phyloP scores from a whole-genome alignment of 768 basidiomycete species.

The Suillus hirtellus region DNA sequence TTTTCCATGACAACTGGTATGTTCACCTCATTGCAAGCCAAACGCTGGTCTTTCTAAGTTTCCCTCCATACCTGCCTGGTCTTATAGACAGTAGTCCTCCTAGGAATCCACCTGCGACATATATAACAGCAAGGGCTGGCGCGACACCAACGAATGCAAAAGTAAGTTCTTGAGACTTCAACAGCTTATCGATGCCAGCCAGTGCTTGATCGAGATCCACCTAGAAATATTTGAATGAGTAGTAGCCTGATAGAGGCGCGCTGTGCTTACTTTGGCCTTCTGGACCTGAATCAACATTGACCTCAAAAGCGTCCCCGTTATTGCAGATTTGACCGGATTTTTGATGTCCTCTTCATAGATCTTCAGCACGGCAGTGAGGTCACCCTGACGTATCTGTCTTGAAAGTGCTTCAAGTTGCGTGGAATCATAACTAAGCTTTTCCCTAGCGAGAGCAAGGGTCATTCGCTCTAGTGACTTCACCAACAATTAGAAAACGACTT shows the following conservation, averaged over 20 bases:
- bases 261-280: slow-evolving; percentile 75
- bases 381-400: slow-evolving; percentile 68
- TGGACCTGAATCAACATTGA: slow-evolving; percentile 91
- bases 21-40: slow-evolving; percentile 71
- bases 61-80: slow-evolving; percentile 59
- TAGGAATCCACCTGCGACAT: slow-evolving; percentile 59
- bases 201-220: slow-evolving; percentile 92
- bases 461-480: slow-evolving; percentile 87
- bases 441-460: slow-evolving; percentile 81
- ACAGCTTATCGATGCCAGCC: slow-evolving; percentile 87
- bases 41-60: slow-evolving; percentile 48
- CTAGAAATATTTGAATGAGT: slow-evolving; percentile 36
- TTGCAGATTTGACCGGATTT: slow-evolving; percentile 76
- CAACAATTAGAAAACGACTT: slow-evolving; percentile 2
- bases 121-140: slow-evolving; percentile 81
- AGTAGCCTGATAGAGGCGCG: neutral
- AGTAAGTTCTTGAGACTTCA: slow-evolving; percentile 92
- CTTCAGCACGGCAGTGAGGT: slow-evolving; percentile 82
- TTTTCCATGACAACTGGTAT: neutral
- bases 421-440: slow-evolving; percentile 67
- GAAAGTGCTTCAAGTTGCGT: slow-evolving; percentile 68
- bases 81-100: slow-evolving; percentile 50
- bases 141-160: slow-evolving; percentile 98
- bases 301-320: slow-evolving; percentile 79
- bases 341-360: slow-evolving; percentile 93